Evolutionary conservation across 176 grass and related monocot genomes (phyloP).

Genomic region (Tuctoria greenei): DNA sequence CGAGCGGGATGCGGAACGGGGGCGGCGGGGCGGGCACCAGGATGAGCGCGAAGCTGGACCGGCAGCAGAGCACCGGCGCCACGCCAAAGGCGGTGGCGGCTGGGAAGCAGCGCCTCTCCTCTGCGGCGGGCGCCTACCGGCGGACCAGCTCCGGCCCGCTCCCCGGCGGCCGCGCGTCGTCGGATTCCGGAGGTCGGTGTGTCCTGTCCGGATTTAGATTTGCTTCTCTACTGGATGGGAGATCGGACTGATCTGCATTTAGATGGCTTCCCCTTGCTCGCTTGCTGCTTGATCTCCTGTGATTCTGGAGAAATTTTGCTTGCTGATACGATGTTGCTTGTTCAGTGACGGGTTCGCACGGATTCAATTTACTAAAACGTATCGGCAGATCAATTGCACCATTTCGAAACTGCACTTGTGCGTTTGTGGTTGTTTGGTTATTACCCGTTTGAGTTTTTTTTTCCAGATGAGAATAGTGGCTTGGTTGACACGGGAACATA

Average conservation of each 20-base stretch:
- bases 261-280: neutral
- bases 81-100: slow-evolving; percentile 70
- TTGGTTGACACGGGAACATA: neutral
- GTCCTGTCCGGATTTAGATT: slow-evolving; percentile 38
- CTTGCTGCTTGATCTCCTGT: neutral
- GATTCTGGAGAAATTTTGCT: neutral
- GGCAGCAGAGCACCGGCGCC: slow-evolving; percentile 51
- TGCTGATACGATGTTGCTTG: neutral
- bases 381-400: neutral
- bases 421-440: neutral
- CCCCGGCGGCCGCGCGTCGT: slow-evolving; percentile 27
- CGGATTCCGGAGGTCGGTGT: slow-evolving; percentile 69
- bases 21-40: slow-evolving; percentile 48
- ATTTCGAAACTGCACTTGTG: neutral
- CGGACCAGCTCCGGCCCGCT: slow-evolving; percentile 65
- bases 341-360: neutral
- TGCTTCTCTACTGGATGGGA: neutral
- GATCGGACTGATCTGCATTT: slow-evolving; percentile 41
- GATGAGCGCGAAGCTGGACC: slow-evolving; percentile 60
- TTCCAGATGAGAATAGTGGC: neutral
- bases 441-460: neutral
- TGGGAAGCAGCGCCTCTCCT: slow-evolving; percentile 63
- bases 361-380: neutral
- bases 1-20: slow-evolving; percentile 56
- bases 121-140: slow-evolving; percentile 48